A percentile compares a stretch with the other conserved stretches of the same genome.
Conservation (phyloP, 352 stramenopile genomes). For the Pythium guiyangense region DNA sequence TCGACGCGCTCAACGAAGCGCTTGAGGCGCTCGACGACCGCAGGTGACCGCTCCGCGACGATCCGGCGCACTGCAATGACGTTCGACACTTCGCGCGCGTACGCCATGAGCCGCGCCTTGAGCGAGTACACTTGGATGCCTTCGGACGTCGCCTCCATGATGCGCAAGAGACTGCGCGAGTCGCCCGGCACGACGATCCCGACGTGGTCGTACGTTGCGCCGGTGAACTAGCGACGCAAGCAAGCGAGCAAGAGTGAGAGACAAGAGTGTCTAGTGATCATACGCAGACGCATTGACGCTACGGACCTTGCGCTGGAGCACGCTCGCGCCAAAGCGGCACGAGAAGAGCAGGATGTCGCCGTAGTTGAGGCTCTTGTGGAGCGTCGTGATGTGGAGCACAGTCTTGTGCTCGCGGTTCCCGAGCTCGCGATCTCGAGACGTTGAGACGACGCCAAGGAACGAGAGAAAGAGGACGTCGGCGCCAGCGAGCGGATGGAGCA, state of each 20-base stretch:
- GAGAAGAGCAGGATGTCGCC: slow-evolving; percentile 84
- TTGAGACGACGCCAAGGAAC: slow-evolving; percentile 74
- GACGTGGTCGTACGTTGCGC: slow-evolving; percentile 77
- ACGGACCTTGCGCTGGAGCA: slow-evolving; percentile 71
- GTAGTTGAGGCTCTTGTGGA: slow-evolving; percentile 62
- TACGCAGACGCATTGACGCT: neutral
- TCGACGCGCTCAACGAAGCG: slow-evolving; percentile 67
- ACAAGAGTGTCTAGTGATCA: neutral
- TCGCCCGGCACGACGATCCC: slow-evolving; percentile 72
- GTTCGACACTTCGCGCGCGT: slow-evolving; percentile 77
- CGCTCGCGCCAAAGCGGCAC: slow-evolving; percentile 69
- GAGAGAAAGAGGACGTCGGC: slow-evolving; percentile 67
- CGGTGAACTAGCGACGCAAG: slow-evolving; percentile 41
- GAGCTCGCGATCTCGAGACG: slow-evolving; percentile 54
- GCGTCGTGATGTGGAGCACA: slow-evolving; percentile 68
- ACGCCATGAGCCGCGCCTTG: slow-evolving; percentile 73
- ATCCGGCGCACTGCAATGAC: slow-evolving; percentile 71
- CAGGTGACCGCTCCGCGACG: slow-evolving; percentile 30
- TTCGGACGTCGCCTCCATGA: slow-evolving; percentile 77
- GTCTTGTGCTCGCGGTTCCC: slow-evolving; percentile 57
- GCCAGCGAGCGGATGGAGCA: slow-evolving; percentile 39
- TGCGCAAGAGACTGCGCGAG: slow-evolving; percentile 51
- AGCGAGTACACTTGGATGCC: slow-evolving; percentile 79
- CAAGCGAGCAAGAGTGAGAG: neutral
- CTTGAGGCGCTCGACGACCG: slow-evolving; percentile 33